Evolutionary conservation across 139 green algal genomes (phyloP), one percentile per base, ranked within the genome.

Genomic region (Gonium pectorale): DNA sequence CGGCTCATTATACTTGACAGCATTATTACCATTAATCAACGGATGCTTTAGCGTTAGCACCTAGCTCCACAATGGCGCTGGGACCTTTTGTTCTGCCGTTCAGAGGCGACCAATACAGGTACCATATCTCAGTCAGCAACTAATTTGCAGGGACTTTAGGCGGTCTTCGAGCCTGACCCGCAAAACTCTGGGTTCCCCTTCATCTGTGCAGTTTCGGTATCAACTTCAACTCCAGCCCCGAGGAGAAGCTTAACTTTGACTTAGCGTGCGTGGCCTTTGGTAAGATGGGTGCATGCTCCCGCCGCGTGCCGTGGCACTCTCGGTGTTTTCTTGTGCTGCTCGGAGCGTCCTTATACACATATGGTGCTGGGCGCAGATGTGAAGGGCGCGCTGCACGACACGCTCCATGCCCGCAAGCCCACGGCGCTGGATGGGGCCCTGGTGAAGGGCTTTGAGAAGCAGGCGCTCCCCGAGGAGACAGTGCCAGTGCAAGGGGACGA

Each of bases 31-130:
- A n/a, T n/a, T n/a, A n/a, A n/a, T n/a, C n/a, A n/a, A n/a, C n/a
- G n/a, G n/a, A n/a, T n/a, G n/a, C n/a, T n/a, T n/a, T n/a, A n/a
- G n/a, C 41, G 43, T 62, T 27, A 74, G 38, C 2, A n/a, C 26
- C 9, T n/a, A 46, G 46, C 31, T 5, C 2, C 37, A 51, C 43
- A 51, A 84, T 84, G 78, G 5, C 78, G 62, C 78, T 84, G 1
- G 59, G 80, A 41, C 83, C 83, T 19, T 68, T 91, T 13, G 84
- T 88, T 2, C 67, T 91, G 24, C 88, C 84, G 9, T 91, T 91
- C 51, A 73, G 88, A 29, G 88, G 88, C 29, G 84, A 91, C 29
- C 88, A 91, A 63, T 89, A 89, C 74, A 91, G 88, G 88, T 88
- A 33, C 43, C 41, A 64, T 33, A n/a, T 27, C 7, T 44, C n/a